A percentile compares a stretch with the other conserved stretches of the same genome.
These are phyloP conservation scores for Pseudogymnoascus sp. DNA, from an alignment of 2,329 filamentous ascomycete species.

Conservation along the genomic window DNA sequence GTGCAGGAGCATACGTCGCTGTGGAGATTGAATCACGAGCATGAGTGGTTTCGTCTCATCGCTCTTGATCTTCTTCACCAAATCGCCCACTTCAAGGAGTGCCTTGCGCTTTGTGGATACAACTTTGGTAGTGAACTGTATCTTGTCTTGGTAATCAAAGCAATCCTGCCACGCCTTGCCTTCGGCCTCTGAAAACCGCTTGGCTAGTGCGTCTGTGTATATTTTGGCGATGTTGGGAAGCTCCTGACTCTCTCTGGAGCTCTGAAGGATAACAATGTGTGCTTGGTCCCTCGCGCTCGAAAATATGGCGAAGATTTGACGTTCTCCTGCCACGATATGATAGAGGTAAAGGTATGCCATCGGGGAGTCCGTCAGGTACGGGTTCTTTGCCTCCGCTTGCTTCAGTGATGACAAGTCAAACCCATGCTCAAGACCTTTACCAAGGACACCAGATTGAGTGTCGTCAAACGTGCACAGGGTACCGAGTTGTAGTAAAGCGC, in stretches of 20 bases:
- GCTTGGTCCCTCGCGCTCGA: slow-evolving; percentile 74
- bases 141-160: slow-evolving; percentile 77
- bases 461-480: slow-evolving; percentile 92
- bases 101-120: slow-evolving; percentile 87
- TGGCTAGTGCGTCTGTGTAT: slow-evolving; percentile 67
- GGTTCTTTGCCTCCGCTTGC: slow-evolving; percentile 55
- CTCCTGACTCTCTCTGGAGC: slow-evolving; percentile 69
- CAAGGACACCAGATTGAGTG: slow-evolving; percentile 78
- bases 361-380: slow-evolving; percentile 67
- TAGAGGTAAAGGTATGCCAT: slow-evolving; percentile 88
- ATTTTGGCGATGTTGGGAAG: slow-evolving; percentile 86
- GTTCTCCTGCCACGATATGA: slow-evolving; percentile 81
- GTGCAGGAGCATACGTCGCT: slow-evolving; percentile 70
- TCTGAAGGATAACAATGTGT: slow-evolving; percentile 81
- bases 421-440: slow-evolving; percentile 84
- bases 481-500: slow-evolving; percentile 82
- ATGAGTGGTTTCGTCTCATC: slow-evolving; percentile 75
- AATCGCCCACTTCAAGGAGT: slow-evolving; percentile 76
- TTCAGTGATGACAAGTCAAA: slow-evolving; percentile 78
- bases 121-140: slow-evolving; percentile 79
- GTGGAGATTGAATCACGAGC: slow-evolving; percentile 84
- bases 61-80: slow-evolving; percentile 82
- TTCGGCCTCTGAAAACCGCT: slow-evolving; percentile 55
- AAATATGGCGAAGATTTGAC: slow-evolving; percentile 89
- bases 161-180: slow-evolving; percentile 69